These are phyloP conservation scores for Cucumis variabilis DNA, from an alignment of 331 rosid species.

Conservation along the genomic window DNA sequence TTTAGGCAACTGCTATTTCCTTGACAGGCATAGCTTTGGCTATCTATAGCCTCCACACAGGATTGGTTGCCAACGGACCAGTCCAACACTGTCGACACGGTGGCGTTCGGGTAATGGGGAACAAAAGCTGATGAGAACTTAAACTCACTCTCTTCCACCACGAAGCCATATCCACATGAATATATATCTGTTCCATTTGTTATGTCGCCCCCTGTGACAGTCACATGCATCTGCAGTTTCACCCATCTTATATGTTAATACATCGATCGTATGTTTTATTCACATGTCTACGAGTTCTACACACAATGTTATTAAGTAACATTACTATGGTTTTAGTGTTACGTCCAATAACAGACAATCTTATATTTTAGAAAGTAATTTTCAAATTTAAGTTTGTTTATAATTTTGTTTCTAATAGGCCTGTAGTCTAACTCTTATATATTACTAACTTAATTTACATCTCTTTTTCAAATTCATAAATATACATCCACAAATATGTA, in stretches of 20 bases:
- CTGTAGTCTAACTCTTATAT: too few relatives aligned
- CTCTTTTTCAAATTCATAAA: too few relatives aligned
- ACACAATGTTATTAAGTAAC: too few relatives aligned
- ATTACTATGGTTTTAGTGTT: too few relatives aligned
- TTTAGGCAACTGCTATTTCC: constrained; percentile 10
- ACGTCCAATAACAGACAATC: too few relatives aligned
- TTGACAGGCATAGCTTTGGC: not conserved
- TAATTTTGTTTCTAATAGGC: too few relatives aligned
- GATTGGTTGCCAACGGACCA: constrained; percentile 32
- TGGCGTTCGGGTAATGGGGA: not conserved
- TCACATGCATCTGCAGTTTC: not conserved
- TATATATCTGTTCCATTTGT: not conserved
- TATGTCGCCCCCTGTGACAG: not conserved
- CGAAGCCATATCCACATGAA: not conserved
- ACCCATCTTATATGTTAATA: too few relatives aligned
- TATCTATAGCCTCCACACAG: not conserved
- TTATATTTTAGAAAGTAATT: too few relatives aligned
- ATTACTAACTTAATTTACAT: too few relatives aligned
- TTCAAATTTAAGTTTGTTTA: too few relatives aligned
- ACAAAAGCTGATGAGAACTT: constrained; percentile 12
- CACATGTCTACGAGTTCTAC: not conserved
- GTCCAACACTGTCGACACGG: constrained; percentile 22
- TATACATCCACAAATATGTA: too few relatives aligned
- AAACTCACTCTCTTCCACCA: constrained; percentile 6
- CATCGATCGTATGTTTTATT: not conserved